Evolutionary conservation across 164 flowering plant genomes (phyloP).

Genomic region (Buxus sempervirens): DNA sequence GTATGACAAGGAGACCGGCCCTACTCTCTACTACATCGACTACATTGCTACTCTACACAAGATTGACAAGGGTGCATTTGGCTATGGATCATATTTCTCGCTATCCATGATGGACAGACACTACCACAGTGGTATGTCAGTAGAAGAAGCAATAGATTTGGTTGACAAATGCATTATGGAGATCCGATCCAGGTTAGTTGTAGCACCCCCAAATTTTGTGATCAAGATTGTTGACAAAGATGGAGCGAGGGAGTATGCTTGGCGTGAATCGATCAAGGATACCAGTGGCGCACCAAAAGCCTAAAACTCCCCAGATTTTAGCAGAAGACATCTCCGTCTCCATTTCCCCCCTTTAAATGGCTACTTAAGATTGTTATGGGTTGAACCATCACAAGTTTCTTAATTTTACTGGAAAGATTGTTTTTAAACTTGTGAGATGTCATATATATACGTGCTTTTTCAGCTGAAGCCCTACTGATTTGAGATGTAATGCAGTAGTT

Average conservation of each 20-base stretch:
- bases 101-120: conserved; percentile 95
- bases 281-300: no score
- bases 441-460: no score
- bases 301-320: no score
- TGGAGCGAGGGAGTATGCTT: conserved; percentile 85
- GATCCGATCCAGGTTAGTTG: conserved; percentile 82
- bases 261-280: conserved; percentile 69
- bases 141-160: conserved; percentile 82
- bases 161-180: conserved; percentile 90
- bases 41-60: conserved; percentile 97
- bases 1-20: conserved; percentile 83
- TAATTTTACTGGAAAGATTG: no score
- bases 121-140: conserved; percentile 79
- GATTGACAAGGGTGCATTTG: conserved; percentile 94
- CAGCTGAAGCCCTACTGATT: no score
- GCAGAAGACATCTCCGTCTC: no score
- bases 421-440: no score
- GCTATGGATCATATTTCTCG: conserved; percentile 87
- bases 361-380: no score
- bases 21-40: conserved; percentile 88
- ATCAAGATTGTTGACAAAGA: conserved; percentile 96
- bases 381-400: no score
- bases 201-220: conserved; percentile 94
- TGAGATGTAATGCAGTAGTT: no score
- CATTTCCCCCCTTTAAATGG: no score